Evolutionary conservation across 768 basidiomycete species (phyloP).

Genomic region (Psilocybe cyanescens): DNA sequence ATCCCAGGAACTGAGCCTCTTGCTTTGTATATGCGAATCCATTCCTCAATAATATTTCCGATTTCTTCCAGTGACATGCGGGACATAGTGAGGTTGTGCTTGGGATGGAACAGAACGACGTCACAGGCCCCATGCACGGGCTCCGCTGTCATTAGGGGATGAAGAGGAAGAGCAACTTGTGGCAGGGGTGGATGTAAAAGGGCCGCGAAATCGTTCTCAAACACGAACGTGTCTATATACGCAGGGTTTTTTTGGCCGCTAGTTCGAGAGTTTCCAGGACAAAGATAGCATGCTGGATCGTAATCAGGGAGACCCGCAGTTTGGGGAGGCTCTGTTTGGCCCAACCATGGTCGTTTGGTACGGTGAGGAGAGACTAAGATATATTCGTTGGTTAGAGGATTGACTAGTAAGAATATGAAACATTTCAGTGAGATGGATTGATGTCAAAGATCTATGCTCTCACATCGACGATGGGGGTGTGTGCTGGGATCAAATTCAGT

Average conservation of each 20-base stretch:
- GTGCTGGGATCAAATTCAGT: conserved; percentile 58
- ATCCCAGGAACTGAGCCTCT: conserved; percentile 71
- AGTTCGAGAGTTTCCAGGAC: conserved; percentile 80
- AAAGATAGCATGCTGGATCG: conserved; percentile 83
- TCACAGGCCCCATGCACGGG: conserved; percentile 87
- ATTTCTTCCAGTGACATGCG: conserved; percentile 63
- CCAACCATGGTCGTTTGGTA: conserved; percentile 89
- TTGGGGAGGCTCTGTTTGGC: conserved; percentile 76
- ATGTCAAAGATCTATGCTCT: conserved; percentile 31
- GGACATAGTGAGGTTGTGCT: conserved; percentile 85
- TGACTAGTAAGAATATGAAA: conserved; percentile 49
- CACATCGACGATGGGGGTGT: conserved; percentile 76
- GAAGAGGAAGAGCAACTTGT: conserved; percentile 47
- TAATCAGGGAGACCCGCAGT: conserved; percentile 56
- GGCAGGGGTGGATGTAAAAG: conserved; percentile 69
- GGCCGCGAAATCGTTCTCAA: conserved; percentile 86
- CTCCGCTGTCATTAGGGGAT: conserved; percentile 64
- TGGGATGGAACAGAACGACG: conserved; percentile 84
- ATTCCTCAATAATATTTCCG: conserved; percentile 66
- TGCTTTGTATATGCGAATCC: conserved; percentile 65
- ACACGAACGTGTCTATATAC: conserved; percentile 71
- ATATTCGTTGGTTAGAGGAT: conserved; percentile 78
- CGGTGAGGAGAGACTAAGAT: conserved; percentile 90
- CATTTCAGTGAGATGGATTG: neutral
- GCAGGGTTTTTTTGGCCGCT: conserved; percentile 70